Base-by-base conservation (phyloP, 2,329 filamentous ascomycete genomes). In the Phyllosticta paracitricarpa region DNA sequence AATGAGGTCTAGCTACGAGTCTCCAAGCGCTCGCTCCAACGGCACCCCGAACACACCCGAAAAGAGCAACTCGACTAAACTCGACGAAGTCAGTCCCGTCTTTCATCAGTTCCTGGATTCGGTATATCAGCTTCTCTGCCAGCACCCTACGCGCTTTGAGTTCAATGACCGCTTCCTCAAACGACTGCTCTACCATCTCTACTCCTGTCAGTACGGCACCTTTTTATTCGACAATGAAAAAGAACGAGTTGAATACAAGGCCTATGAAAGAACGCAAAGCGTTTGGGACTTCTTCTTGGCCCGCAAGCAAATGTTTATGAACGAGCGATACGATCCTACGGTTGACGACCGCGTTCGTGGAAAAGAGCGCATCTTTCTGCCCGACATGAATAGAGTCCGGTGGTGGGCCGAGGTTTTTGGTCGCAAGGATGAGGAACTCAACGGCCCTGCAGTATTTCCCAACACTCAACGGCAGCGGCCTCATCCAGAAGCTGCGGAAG, bases 61-160 rank as follows among this genome's bases (percentile, higher is more conserved):
- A 53, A 82, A 83, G 65, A 85, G 90, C 67, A 56, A 58, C 17
- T 82, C 86, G 9, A 97, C 91, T 0, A 85, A 86, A 63, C 85
- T 87, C n/a, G 94, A 90, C 66, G 94, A 97, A 77, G 89, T 95
- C 35, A 95, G 91, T 63, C 94, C 94, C 0, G 89, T 99, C 25
- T 99, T 99, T 74, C 94, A 99, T 69, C 94, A 99, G 71, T 99
- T 97, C 74, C 82, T 99, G 9, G 94, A 97, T 70, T 91, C 91
- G 48, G 91, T 90, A 1, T 97, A 94, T 71, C 94, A 99, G 72
- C 80, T 99, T 28, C 77, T 96, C 25, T 82, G 89, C 63, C 94
- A 97, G 71, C 81, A 93, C 68, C 91, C 91, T 0, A 89, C 85
- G 6, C 87, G 92, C 0, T 99, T 99, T 70, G 93, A 99, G 72